Percentiles rank a stretch among this genome's conserved stretches.
Evolutionary conservation across 352 stramenopile genomes (phyloP).

Genomic region (Globisporangium carolinianum): DNA sequence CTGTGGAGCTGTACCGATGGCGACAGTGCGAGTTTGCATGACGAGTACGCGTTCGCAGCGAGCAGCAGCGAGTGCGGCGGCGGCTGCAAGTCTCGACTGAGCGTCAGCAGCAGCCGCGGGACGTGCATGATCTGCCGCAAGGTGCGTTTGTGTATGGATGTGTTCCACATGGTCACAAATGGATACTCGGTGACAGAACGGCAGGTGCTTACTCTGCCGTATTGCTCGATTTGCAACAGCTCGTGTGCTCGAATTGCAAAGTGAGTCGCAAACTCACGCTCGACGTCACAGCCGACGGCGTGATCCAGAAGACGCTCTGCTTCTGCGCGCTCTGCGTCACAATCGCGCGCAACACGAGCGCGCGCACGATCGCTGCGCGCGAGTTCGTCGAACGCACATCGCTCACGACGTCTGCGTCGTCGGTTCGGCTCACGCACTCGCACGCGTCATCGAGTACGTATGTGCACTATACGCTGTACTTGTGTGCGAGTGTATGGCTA

Average conservation of each 20-base stretch:
- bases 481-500: neutral
- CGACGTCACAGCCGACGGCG: constrained; percentile 17
- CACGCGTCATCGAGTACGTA: neutral
- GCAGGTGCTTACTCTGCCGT: neutral
- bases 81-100: constrained; percentile 26
- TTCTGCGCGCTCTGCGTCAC: constrained; percentile 34
- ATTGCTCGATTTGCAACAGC: constrained; percentile 7
- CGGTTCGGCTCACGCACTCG: constrained; percentile 6
- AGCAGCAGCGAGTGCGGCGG: constrained; percentile 24
- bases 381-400: constrained; percentile 11
- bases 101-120: constrained; percentile 14
- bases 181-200: neutral
- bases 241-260: constrained; percentile 32
- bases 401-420: neutral
- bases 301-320: constrained; percentile 23
- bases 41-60: neutral
- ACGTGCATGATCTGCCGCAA: constrained; percentile 33
- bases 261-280: constrained; percentile 30
- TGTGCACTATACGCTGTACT: neutral
- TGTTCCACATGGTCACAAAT: neutral
- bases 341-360: constrained; percentile 24
- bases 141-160: constrained; percentile 10
- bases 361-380: constrained; percentile 20
- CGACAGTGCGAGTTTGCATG: neutral
- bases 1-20: neutral